phyloP scores from a whole-genome alignment of 768 basidiomycete species.

The Butyriboletus loyo region DNA sequence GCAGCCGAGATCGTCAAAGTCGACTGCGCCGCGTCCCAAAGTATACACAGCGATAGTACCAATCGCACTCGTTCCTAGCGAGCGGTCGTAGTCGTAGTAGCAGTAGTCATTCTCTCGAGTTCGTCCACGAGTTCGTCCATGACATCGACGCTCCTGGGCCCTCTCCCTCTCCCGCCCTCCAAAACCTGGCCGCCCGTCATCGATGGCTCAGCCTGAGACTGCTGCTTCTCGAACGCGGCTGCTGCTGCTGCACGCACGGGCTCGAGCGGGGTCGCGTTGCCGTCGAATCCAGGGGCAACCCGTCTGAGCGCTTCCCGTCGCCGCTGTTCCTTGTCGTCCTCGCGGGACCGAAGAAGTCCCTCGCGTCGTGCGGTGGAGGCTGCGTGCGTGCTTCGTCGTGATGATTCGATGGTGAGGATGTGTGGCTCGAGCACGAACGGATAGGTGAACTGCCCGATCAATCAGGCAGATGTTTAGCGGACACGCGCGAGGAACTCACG shows the following conservation, averaged over 20 bases:
- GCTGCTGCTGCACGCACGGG: constrained; percentile 12
- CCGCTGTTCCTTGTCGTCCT: constrained; percentile 71
- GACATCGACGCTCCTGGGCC: constrained; percentile 53
- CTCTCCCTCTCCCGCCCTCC: neutral
- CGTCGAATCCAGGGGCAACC: constrained; percentile 86
- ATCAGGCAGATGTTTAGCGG: neutral
- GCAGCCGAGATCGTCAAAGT: neutral
- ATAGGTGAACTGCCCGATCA: constrained; percentile 89
- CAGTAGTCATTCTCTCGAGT: constrained; percentile 60
- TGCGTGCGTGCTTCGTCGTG: constrained; percentile 64
- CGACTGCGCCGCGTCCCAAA: neutral
- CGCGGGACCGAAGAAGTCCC: constrained; percentile 63
- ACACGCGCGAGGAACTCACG: constrained; percentile 41
- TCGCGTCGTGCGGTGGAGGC: constrained; percentile 66
- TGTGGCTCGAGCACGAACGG: constrained; percentile 93
- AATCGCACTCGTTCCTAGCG: neutral
- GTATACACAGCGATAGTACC: neutral
- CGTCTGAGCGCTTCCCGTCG: constrained; percentile 63
- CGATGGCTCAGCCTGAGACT: neutral
- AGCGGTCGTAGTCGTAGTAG: neutral
- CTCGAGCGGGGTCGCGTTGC: constrained; percentile 50
- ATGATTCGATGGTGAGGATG: constrained; percentile 69
- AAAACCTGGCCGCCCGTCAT: neutral
- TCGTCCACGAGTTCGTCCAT: constrained; percentile 86
- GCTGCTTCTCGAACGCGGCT: constrained; percentile 12